Evolutionary conservation across 2,329 filamentous ascomycete genomes (phyloP), one percentile per base, ranked within the genome.

Genomic region (Chrysosporium queenslandicum): DNA sequence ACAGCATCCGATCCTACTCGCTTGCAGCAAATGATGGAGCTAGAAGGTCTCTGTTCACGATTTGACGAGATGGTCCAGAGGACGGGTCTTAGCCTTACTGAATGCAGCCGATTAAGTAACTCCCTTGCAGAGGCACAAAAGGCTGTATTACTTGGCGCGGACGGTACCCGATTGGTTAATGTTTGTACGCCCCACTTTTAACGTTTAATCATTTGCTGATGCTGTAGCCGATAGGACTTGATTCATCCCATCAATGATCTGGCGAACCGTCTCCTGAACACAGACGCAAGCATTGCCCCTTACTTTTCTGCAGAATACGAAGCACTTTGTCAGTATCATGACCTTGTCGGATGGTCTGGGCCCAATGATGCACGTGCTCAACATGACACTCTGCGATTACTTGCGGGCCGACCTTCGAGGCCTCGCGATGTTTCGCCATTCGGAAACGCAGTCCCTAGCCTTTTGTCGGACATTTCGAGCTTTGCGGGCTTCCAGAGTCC

Each of bases 261-360:
- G 40, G 61, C 62, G 50, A 59, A 58, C 29, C 63, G 60, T 34
- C 63, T 66, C 20, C 61, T 63, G 56, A 55, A 61, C 30, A 61
- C 61, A 23, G 61, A 65, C 42, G 59, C 60, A 18, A 51, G 58
- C 14, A 60, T 61, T 37, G 59, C 54, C 34, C 72, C 74, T 12
- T 74, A 74, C 56, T 76, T 77, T 57, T 59, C 63, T 11, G 54
- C 58, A n/a, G 65, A 71, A 37, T 77, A 77, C 56, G 73, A 75
- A 58, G 61, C 64, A 14, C 56, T 77, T 16, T 74, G 68, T 56
- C 72, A 75, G 56, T 73, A 72, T 50, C 65, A 68, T 39, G 71
- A 74, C 55, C 58, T 72, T 12, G 58, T 60, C 39, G 36, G 29
- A 50, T 60, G 46, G 52, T 50, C 34, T 45, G 56, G 21, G 52